A percentile compares a stretch with the other conserved stretches of the same genome.
Conservation (phyloP, 2,329 filamentous ascomycete genomes). For the Paecilomyces niveus region DNA sequence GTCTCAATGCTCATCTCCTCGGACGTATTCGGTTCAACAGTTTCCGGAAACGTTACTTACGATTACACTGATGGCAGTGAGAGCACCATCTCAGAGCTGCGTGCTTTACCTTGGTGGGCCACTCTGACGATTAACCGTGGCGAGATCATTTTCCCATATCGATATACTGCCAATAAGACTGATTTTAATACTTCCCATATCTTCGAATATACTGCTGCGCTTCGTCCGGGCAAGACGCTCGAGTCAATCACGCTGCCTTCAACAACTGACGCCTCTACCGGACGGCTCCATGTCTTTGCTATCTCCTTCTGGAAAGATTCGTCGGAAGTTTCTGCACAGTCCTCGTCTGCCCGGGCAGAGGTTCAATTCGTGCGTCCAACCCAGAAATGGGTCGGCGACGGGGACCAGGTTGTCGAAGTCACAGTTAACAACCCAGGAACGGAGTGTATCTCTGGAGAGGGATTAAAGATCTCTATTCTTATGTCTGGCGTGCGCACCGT, state of each 20-base stretch:
- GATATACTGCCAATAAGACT: slow-evolving; percentile 33
- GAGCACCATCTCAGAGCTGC: slow-evolving; percentile 35
- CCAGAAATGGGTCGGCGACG: slow-evolving; percentile 33
- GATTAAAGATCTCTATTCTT: slow-evolving; percentile 22
- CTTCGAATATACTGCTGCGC: slow-evolving; percentile 37
- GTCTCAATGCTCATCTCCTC: slow-evolving; percentile 38
- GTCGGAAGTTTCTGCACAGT: background rate
- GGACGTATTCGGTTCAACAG: slow-evolving; percentile 33
- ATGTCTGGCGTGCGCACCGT: slow-evolving; percentile 15
- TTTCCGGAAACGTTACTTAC: slow-evolving; percentile 37
- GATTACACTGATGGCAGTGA: slow-evolving; percentile 34
- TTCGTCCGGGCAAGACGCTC: slow-evolving; percentile 34
- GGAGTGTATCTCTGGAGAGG: slow-evolving; percentile 27
- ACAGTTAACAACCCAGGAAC: slow-evolving; percentile 31
- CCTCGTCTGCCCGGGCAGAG: slow-evolving; percentile 9
- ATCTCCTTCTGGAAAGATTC: slow-evolving; percentile 23
- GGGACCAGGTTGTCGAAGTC: slow-evolving; percentile 37
- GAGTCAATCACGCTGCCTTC: slow-evolving; percentile 35
- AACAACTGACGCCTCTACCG: slow-evolving; percentile 27
- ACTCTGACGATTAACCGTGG: slow-evolving; percentile 42
- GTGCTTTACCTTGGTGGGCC: slow-evolving; percentile 39
- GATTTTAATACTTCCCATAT: slow-evolving; percentile 41
- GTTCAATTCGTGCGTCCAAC: slow-evolving; percentile 39
- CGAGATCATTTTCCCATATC: slow-evolving; percentile 39
- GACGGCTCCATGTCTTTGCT: slow-evolving; percentile 39